These are phyloP conservation scores for Fusarium tuaranense DNA, from an alignment of 2,329 filamentous ascomycete genomes.

Conservation along the genomic window DNA sequence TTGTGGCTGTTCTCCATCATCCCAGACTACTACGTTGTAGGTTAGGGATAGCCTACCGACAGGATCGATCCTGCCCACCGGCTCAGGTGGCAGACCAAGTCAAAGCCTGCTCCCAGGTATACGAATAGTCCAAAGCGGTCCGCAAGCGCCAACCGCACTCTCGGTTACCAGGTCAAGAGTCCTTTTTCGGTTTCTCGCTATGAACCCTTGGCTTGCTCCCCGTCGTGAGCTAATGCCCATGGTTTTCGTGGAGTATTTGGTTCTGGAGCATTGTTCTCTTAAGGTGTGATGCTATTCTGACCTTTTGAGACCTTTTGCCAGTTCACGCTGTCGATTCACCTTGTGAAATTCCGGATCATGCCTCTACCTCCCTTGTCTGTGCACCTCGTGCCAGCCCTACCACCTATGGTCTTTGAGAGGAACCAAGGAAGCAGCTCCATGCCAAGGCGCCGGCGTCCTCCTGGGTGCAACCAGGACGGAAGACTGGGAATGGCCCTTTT, in stretches of 20 bases:
- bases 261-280: not conserved
- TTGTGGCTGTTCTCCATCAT: conserved; percentile 3
- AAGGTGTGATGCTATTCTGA: not conserved
- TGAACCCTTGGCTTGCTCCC: not conserved
- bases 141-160: conserved; percentile 16
- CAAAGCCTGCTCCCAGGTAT: conserved; percentile 5
- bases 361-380: not conserved
- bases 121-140: conserved; percentile 18
- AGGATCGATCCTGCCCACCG: not conserved
- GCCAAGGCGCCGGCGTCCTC: not conserved
- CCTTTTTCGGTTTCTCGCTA: not conserved
- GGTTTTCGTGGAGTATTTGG: not conserved
- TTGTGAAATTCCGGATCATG: not conserved
- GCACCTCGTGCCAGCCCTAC: not conserved
- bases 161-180: conserved; percentile 17
- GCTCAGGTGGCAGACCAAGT: not conserved
- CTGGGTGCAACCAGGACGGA: not conserved
- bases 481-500: not conserved
- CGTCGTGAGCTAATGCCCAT: not conserved
- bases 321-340: not conserved
- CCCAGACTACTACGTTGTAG: not conserved
- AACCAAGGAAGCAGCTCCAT: not conserved
- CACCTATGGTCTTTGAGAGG: not conserved
- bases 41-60: not conserved
- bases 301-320: not conserved